phyloP scores from a whole-genome alignment of 1,139 yeast genomes.

The Suhomyces bribrorum region DNA sequence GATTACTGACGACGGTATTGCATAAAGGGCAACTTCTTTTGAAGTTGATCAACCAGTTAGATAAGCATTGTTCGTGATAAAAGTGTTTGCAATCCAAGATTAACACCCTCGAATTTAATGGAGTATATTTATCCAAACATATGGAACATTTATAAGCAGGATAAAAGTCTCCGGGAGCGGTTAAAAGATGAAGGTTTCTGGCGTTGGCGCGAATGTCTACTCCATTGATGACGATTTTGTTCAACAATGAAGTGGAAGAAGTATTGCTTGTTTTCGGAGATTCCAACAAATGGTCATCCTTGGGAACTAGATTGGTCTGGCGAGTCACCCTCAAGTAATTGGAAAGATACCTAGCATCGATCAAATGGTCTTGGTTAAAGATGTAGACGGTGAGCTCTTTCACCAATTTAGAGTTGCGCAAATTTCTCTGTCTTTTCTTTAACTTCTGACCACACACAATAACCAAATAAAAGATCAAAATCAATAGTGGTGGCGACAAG shows the following conservation, averaged over 20 bases:
- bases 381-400: slow-evolving; percentile 41
- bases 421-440: slow-evolving; percentile 30
- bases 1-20: slow-evolving; percentile 24
- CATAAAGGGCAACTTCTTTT: slow-evolving; percentile 49
- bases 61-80: slow-evolving; percentile 45
- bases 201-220: slow-evolving; percentile 28
- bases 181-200: slow-evolving; percentile 24
- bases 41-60: slow-evolving; percentile 50
- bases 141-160: slow-evolving; percentile 48
- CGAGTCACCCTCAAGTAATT: slow-evolving; percentile 24
- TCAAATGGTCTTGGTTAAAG: slow-evolving; percentile 39
- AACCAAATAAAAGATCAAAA: slow-evolving; percentile 36
- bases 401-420: slow-evolving; percentile 37
- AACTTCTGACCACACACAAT: slow-evolving; percentile 35
- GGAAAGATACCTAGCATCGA: slow-evolving; percentile 27
- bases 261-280: slow-evolving; percentile 17
- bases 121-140: slow-evolving; percentile 44
- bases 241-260: slow-evolving; percentile 23
- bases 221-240: slow-evolving; percentile 33
- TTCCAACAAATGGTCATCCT: slow-evolving; percentile 5
- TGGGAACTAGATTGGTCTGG: slow-evolving; percentile 11
- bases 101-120: slow-evolving; percentile 40
- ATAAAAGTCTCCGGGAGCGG: slow-evolving; percentile 39
- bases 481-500: slow-evolving; percentile 46
- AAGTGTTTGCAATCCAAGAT: slow-evolving; percentile 48